A percentile compares a stretch with the other conserved stretches of the same genome.
These are phyloP conservation scores for Xylariales sp. DNA, from an alignment of 2,329 filamentous ascomycete species.

Conservation along the genomic window DNA sequence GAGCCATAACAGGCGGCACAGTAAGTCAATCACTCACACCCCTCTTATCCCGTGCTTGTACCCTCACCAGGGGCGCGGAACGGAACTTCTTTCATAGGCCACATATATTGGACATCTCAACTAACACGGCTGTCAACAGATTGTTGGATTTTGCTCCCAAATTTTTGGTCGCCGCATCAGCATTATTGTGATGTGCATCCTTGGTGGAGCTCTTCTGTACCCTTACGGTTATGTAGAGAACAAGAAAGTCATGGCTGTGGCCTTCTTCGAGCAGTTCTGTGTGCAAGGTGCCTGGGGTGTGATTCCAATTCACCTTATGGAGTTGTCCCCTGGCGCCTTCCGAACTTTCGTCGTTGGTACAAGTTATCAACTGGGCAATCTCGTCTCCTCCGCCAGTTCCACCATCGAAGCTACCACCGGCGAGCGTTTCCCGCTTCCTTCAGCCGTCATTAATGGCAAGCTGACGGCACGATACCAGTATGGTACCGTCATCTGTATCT, in stretches of 20 bases:
- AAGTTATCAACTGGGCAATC: conserved; percentile 73
- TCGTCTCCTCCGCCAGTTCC: conserved; percentile 63
- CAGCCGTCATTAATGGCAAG: conserved; percentile 42
- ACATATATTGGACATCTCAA: too few relatives aligned
- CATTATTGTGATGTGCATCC: conserved; percentile 59
- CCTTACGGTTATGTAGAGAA: conserved; percentile 70
- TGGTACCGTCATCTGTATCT: conserved; percentile 82
- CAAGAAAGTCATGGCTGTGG: conserved; percentile 66
- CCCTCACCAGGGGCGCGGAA: too few relatives aligned
- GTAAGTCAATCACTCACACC: too few relatives aligned
- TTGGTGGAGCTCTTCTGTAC: conserved; percentile 75
- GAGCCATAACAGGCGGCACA: conserved; percentile 65
- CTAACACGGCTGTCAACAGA: too few relatives aligned
- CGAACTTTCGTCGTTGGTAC: conserved; percentile 72
- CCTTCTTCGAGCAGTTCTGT: conserved; percentile 80
- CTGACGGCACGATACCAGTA: conserved; percentile 64
- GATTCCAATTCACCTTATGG: conserved; percentile 75
- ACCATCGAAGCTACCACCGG: conserved; percentile 76
- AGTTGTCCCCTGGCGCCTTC: conserved; percentile 68
- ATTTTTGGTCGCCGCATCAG: conserved; percentile 65
- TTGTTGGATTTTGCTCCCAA: conserved; percentile 65
- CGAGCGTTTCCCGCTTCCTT: conserved; percentile 66
- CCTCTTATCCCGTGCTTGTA: too few relatives aligned
- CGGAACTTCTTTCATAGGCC: too few relatives aligned
- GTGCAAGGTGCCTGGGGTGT: conserved; percentile 75